phyloP scores from a whole-genome alignment of 495 filamentous ascomycete genomes.

The Echria macrotheca region DNA sequence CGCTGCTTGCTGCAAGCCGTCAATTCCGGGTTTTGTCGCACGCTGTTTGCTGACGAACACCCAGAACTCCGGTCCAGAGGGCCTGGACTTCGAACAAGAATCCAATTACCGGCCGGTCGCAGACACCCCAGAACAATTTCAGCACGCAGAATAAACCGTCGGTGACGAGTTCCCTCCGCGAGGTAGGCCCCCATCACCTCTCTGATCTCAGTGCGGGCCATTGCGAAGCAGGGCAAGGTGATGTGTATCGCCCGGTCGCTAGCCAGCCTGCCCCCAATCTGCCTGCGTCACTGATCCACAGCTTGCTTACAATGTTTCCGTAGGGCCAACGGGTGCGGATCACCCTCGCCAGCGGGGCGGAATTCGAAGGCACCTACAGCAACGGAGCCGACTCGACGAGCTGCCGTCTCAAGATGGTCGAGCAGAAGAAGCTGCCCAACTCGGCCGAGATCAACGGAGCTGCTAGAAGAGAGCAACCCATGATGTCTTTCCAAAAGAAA shows the following conservation, averaged over 20 bases:
- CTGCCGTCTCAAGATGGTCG: constrained; percentile 79
- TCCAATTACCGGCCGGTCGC: constrained; percentile 33
- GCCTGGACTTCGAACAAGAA: constrained; percentile 35
- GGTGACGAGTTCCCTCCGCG: constrained; percentile 27
- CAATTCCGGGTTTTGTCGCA: constrained; percentile 1
- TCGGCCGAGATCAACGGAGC: constrained; percentile 41
- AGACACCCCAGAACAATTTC: constrained; percentile 20
- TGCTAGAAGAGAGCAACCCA: constrained; percentile 42
- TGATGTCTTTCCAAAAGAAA: constrained; percentile 74
- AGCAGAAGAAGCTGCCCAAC: constrained; percentile 48
- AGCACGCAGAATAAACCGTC: constrained; percentile 27
- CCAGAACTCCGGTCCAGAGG: constrained; percentile 35
- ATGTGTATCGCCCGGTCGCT: no score
- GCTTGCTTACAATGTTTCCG: constrained; percentile 11
- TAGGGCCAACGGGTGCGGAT: constrained; percentile 67
- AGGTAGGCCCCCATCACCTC: constrained; percentile 21
- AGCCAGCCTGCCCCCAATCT: no score
- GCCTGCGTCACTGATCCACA: no score
- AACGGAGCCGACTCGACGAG: constrained; percentile 57
- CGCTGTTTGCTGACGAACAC: constrained; percentile 19
- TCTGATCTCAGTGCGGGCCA: background rate
- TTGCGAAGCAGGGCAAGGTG: no score
- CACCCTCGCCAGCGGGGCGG: constrained; percentile 63
- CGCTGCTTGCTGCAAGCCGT: constrained; percentile 6
- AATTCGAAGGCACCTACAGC: constrained; percentile 59